Conservation (phyloP, 1,284 basidiomycete genomes). For the Tranzscheliella williamsii region DNA sequence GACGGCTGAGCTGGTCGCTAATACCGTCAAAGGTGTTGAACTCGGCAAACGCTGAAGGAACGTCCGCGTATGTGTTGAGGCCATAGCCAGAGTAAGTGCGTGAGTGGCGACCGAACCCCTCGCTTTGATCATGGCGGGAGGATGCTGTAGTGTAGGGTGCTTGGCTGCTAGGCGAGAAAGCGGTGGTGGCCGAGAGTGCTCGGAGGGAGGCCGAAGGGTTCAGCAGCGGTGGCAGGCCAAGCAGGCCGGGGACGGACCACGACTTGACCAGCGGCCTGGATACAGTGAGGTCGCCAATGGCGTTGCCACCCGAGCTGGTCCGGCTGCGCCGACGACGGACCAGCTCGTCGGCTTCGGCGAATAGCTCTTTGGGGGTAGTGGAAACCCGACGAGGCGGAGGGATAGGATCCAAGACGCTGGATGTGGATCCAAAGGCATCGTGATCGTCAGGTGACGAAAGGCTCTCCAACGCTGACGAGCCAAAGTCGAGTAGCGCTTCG, state of each 20-base stretch:
- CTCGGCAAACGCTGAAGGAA: background rate
- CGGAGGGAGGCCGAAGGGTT: conserved; percentile 10
- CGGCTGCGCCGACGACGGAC: conserved; percentile 21
- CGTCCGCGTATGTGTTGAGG: conserved; percentile 2
- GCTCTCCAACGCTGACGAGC: conserved; percentile 23
- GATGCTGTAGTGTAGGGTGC: background rate
- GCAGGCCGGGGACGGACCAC: conserved; percentile 29
- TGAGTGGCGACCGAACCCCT: background rate
- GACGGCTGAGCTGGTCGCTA: background rate
- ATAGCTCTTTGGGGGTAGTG: conserved; percentile 25
- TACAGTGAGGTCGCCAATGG: background rate
- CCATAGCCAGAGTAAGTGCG: background rate
- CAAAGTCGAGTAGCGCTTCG: conserved; percentile 32
- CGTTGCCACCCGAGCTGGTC: background rate
- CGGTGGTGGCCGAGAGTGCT: background rate
- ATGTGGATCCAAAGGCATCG: background rate
- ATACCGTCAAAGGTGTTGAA: background rate
- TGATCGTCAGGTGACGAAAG: conserved; percentile 4
- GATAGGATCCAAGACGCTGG: background rate
- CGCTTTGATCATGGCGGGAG: background rate
- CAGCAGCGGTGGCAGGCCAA: conserved; percentile 15
- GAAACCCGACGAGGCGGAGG: conserved; percentile 18
- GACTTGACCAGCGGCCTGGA: conserved; percentile 10
- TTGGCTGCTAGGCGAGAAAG: background rate
- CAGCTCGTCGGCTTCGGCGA: conserved; percentile 20